Conservation (phyloP, 2,329 filamentous ascomycete genomes). For the Cercospora sesami region DNA sequence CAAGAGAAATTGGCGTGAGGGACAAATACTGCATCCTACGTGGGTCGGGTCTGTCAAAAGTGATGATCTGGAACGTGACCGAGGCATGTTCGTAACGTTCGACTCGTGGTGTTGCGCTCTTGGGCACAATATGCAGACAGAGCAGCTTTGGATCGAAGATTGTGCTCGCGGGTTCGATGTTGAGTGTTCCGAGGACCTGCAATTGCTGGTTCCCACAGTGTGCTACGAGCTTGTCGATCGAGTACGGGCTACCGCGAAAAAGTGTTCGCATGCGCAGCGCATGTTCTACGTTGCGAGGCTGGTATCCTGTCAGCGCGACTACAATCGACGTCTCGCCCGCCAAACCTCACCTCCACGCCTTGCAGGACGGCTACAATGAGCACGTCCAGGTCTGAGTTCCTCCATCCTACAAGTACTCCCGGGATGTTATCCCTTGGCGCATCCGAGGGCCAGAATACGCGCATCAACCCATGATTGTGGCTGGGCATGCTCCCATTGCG, state of each 20-base stretch:
- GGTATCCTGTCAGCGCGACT: conserved; percentile 25
- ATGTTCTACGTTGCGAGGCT: conserved; percentile 80
- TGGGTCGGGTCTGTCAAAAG: conserved; percentile 84
- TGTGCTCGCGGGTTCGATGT: conserved; percentile 55
- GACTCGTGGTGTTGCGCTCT: conserved; percentile 65
- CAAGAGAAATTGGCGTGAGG: conserved; percentile 81
- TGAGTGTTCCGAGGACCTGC: conserved; percentile 82
- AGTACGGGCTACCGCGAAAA: conserved; percentile 77
- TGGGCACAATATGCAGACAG: conserved; percentile 57
- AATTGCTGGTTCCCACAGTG: conserved; percentile 80
- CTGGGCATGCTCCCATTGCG: conserved; percentile 63
- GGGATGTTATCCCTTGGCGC: conserved; percentile 68
- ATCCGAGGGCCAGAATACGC: conserved; percentile 95
- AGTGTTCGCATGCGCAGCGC: conserved; percentile 81
- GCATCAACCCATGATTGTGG: conserved; percentile 79
- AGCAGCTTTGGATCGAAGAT: conserved; percentile 68
- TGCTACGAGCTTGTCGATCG: conserved; percentile 75
- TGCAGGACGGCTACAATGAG: conserved; percentile 88
- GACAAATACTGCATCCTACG: conserved; percentile 96
- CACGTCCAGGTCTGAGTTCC: conserved; percentile 86
- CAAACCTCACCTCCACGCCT: conserved; percentile 73
- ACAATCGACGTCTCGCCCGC: conserved; percentile 12
- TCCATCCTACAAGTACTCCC: conserved; percentile 92
- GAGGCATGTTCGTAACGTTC: conserved; percentile 65
- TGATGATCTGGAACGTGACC: conserved; percentile 78